phyloP scores from a whole-genome alignment of 768 basidiomycete genomes.

The Serendipita sp. region DNA sequence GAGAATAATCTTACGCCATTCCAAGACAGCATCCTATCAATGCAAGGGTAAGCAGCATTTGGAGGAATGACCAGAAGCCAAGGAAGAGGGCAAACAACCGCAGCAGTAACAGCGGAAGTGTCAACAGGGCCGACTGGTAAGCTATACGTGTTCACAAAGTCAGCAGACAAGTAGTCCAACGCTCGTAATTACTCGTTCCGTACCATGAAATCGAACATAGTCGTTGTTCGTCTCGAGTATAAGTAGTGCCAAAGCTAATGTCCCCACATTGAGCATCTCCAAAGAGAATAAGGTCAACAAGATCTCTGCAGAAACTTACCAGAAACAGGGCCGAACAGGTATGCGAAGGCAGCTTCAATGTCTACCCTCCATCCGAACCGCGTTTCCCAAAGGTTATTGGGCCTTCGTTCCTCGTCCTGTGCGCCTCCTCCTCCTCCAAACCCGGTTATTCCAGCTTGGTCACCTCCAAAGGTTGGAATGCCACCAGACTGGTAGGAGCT shows the following conservation, averaged over 20 bases:
- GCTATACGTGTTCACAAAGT: conserved; percentile 26
- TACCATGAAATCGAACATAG: conserved; percentile 64
- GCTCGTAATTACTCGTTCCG: conserved; percentile 13
- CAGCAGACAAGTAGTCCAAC: conserved; percentile 4
- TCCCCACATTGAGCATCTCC: not conserved
- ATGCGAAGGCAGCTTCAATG: conserved; percentile 43
- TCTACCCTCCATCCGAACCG: conserved; percentile 51
- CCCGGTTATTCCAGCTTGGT: conserved; percentile 15
- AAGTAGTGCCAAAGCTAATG: conserved; percentile 41
- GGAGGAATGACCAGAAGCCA: conserved; percentile 36
- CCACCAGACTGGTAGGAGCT: conserved; percentile 56
- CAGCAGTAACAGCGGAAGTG: conserved; percentile 41
- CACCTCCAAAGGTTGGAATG: conserved; percentile 37
- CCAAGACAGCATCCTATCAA: conserved; percentile 27
- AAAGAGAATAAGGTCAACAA: not conserved
- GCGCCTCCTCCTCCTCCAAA: conserved; percentile 18
- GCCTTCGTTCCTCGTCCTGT: conserved; percentile 25
- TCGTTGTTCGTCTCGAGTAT: conserved; percentile 65
- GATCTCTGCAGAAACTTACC: conserved; percentile 29
- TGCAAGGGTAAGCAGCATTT: conserved; percentile 30
- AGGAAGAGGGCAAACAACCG: conserved; percentile 39
- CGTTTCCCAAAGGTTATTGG: conserved; percentile 52
- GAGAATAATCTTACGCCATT: conserved; percentile 36
- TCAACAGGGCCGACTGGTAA: conserved; percentile 61
- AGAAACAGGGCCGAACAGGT: conserved; percentile 52